Evolutionary conservation across 371 early-diverging fungal genomes (phyloP), one percentile per base, ranked within the genome.

Genomic region (Thermomucor indicae-seudaticae): DNA sequence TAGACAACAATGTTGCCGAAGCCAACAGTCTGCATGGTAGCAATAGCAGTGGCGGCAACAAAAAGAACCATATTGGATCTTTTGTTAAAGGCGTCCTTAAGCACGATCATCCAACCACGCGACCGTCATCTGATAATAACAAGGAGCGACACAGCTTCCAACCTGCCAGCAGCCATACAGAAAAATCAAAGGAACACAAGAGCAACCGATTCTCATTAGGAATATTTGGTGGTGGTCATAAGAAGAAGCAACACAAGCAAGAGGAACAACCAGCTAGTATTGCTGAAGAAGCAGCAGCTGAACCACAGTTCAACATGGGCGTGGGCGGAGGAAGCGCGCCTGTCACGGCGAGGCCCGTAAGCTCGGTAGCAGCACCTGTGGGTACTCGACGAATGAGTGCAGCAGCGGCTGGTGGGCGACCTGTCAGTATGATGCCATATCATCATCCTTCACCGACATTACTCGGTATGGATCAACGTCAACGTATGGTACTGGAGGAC

Each of bases 71-170:
- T n/a, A 39, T 61, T 25, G 39, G 61, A 17, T 51, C 38, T 1
- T 55, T 61, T 30, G 47, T 61, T 35, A 61, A 61, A 46, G 61
- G 61, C 34, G 52, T 61, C 4, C 38, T 61, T 32, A 55, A 61
- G 32, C 28, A 41, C 24, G 40, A 46, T 17, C 31, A 25, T 14
- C 24, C 43, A 20, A 37, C 20, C 39, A 24, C 8, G 12, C 41
- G 25, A 17, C 41, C 30, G 19, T 6, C 38, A 30, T n/a, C 30
- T 7, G 20, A 29, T 30, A 29, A 24, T 17, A 11, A 38, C 11
- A 32, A 29, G 7, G 32, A 38, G 27, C 50, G 5, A 5, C 42
- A 5, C 24, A 37, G 35, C 24, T 25, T n/a, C 42, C 43, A 11
- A 30, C 12, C 39, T 27, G 49, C 22, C 43, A 27, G 14, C 32